Conservation (phyloP, 345 rosid species). For the Salix brachista region DNA sequence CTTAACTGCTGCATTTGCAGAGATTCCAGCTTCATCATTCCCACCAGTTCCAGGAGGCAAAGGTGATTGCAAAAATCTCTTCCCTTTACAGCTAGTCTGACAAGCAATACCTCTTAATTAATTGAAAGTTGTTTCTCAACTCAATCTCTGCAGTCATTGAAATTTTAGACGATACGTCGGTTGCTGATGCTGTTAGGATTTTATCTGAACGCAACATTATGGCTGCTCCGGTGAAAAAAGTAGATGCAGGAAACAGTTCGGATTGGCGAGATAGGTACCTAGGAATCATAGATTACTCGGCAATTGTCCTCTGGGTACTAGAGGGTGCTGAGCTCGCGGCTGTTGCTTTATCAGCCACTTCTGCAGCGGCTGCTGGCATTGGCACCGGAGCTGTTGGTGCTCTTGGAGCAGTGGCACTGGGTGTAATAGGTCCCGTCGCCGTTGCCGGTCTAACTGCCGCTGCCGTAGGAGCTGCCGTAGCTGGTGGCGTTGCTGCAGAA, state of each 20-base stretch:
- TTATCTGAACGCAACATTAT: slow-evolving; percentile 69
- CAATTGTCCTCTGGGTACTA: slow-evolving; percentile 71
- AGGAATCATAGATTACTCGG: slow-evolving; percentile 76
- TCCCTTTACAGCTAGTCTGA: neutral
- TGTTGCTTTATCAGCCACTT: slow-evolving; percentile 57
- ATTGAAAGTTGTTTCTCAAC: neutral
- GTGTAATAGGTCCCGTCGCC: slow-evolving; percentile 67
- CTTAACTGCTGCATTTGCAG: slow-evolving; percentile 64
- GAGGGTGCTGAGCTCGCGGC: slow-evolving; percentile 82
- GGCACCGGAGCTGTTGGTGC: slow-evolving; percentile 77
- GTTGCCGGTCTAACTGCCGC: slow-evolving; percentile 65
- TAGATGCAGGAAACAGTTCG: slow-evolving; percentile 34
- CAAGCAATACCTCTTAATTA: neutral
- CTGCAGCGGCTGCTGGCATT: slow-evolving; percentile 75
- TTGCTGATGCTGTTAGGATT: slow-evolving; percentile 66
- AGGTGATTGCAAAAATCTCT: slow-evolving; percentile 35
- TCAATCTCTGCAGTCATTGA: slow-evolving; percentile 54
- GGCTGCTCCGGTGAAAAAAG: slow-evolving; percentile 74
- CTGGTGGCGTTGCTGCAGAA: slow-evolving; percentile 67
- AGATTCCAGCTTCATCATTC: slow-evolving; percentile 72
- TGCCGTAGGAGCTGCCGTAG: slow-evolving; percentile 84
- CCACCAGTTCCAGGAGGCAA: slow-evolving; percentile 73
- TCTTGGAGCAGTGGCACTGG: slow-evolving; percentile 67
- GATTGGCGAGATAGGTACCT: slow-evolving; percentile 77
- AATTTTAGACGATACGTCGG: slow-evolving; percentile 60